Base-by-base conservation (phyloP, 2,329 filamentous ascomycete species). In the Akanthomyces lecanii region DNA sequence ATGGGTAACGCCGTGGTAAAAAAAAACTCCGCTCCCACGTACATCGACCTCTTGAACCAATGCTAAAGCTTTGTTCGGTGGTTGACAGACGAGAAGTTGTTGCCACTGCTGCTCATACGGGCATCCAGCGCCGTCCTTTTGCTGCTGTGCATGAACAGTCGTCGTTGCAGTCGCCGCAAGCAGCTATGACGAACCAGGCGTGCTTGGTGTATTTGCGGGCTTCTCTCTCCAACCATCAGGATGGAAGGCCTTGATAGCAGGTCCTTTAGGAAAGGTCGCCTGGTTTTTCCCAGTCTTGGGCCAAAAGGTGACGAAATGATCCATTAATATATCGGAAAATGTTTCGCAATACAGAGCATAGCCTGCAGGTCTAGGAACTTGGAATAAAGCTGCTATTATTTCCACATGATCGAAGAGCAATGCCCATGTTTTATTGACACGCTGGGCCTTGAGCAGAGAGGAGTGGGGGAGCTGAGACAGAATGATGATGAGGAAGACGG, bases 381-480 rank as follows among this genome's bases (percentile, higher is more conserved):
- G 42, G 28, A 58, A 58, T 16, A 58, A 23, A 30, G 55, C 40
- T 23, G 55, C 55, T 48, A 18, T 42, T 10, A 45, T 58, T 38
- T 58, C 55, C 42, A 36, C 40, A 50, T 50, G 40, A 10, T 28
- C 25, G 36, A 58, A 50, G 14, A 58, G 42, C 14, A 16, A 23
- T 48, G 42, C 55, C 55, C 44, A 58, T 33, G 28, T 50, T 48
- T n/a, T 50, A 48, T 38, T 58, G 42, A 58, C 55, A n/a, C 28
- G 25, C 30, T 58, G n/a, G 42, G 42, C 42, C 11, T 36, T 47
- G 55, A 58, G 42, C 44, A 58, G 42, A 36, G 55, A 47, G 1
- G 55, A 58, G 28, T 58, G 55, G 4, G 55, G 55, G 8, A 58
- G 42, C 55, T 58, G 55, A 12, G 55, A 58, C 30, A 58, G 42